Evolutionary conservation across 75 land plant genomes (phyloP).

Genomic region (Pinus albicaulis): DNA sequence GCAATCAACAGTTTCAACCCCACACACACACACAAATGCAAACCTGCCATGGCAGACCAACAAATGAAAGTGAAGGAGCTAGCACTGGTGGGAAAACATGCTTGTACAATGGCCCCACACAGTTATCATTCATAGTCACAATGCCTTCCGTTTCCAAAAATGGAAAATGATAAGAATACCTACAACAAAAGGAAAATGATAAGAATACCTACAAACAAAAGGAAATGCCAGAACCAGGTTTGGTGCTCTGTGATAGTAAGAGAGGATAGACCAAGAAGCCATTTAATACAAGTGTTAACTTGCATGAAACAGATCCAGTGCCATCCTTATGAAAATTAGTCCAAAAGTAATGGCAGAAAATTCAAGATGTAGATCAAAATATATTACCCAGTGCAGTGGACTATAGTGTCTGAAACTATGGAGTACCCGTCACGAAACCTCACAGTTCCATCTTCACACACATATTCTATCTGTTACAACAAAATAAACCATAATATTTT

Average conservation of each 20-base stretch:
- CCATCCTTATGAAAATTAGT: not conserved
- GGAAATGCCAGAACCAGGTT: not conserved
- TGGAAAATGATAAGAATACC: slow-evolving; percentile 66
- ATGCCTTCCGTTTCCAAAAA: slow-evolving; percentile 73
- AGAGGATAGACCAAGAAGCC: not conserved
- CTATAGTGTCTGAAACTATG: slow-evolving; percentile 57
- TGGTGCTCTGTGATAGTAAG: not conserved
- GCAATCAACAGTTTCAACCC: not conserved
- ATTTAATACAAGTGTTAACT: not conserved
- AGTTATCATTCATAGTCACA: slow-evolving; percentile 75
- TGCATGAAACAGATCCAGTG: not conserved
- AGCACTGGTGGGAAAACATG: slow-evolving; percentile 88
- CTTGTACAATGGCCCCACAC: slow-evolving; percentile 87
- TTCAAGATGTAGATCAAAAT: not conserved
- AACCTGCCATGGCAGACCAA: slow-evolving; percentile 93
- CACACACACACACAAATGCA: slow-evolving; percentile 10
- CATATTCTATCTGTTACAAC: slow-evolving; percentile 55
- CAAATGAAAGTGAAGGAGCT: slow-evolving; percentile 91
- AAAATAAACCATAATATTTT: not conserved
- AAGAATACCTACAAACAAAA: slow-evolving; percentile 27
- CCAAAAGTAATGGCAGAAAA: not conserved
- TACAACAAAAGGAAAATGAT: slow-evolving; percentile 18
- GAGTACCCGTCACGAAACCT: slow-evolving; percentile 64
- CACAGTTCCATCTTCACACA: slow-evolving; percentile 65
- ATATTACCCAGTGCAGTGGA: slow-evolving; percentile 95